Base-by-base conservation (phyloP, 805 yeast species). In the Maudiozyma turicensis region DNA sequence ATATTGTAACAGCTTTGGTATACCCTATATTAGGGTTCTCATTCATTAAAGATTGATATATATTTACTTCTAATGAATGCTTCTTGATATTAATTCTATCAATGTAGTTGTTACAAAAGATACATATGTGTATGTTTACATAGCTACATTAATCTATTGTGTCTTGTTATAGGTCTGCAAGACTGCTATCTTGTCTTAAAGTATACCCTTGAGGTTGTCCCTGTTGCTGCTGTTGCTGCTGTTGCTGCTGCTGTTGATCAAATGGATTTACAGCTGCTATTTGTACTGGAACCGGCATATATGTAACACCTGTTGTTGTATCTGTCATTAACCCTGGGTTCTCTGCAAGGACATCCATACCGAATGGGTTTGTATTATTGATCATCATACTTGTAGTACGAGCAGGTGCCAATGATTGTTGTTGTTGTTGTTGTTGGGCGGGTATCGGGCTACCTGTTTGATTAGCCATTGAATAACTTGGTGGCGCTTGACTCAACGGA, bases 401-500 rank as follows among this genome's bases (percentile, higher is more conserved):
- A 5, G 41, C 31, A 13, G 41, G 34, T 6, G 41, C 47, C 10
- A 44, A 6, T 5, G 34, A 35, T 13, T 46, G 48, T 7, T 26
- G 31, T 29, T 44, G 46, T 6, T 5, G 32, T 29, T 26, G 33
- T 26, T 40, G 30, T 13, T 31, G 10, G 26, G 26, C 26, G 26
- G 26, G 26, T 20, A 20, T 20, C 26, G 26, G 26, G 26, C 26
- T 20, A 20, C 26, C 26, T 20, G 26, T 4, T 13, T 11, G 8
- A 11, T 43, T 28, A 8, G 40, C 26, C 13, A 26, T 15, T 29
- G 40, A 13, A 14, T 14, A 26, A 58, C 33, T n/a, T 58, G 64
- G 15, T 51, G 65, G 51, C 57, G 63, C 48, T 57, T 60, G 13
- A 42, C 50, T 42, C 48, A 52, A 45, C 46, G 55, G 35, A 41